Base-by-base conservation (phyloP, 2,329 filamentous ascomycete genomes). In the Cladosporium sp. region DNA sequence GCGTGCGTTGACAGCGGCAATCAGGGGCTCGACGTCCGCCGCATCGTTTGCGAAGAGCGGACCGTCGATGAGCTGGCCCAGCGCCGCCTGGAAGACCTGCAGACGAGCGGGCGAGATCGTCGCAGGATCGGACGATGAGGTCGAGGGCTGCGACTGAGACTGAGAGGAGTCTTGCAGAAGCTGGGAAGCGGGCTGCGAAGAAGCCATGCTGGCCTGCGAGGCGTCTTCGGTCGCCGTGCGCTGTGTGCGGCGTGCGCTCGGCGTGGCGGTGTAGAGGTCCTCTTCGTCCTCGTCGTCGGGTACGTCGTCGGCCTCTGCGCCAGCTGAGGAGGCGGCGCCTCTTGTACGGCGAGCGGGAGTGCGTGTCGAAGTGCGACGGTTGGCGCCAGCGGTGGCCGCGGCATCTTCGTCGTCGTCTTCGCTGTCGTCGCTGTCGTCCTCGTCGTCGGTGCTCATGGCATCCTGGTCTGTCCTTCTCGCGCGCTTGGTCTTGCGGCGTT, bases 11-110 rank as follows among this genome's bases (percentile, higher is more conserved):
- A 98, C 87, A 8, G 87, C 87, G 3, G 78, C 78, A 14, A 96
- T 78, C 32, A 98, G 78, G 22, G 81, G 81, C 57, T 84, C 81
- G 2, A 96, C 79, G 56, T 85, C 79, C 11, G 90, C 89, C 14
- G 85, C 83, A 63, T 97, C 93, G 56, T 95, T 88, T 32, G 85
- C 82, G 67, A 98, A 98, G n/a, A 98, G 70, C 10, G 82, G 78
- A 0, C 86, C 86, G 62, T 86, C 85, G 64, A 95, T 85, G 50
- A 98, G 77, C 62, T 89, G 86, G 19, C 93, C 93, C 3, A 98
- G 77, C 2, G 87, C 82, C 9, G 82, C 81, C 51, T 89, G 84
- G 83, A 98, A 98, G 1, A 82, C 73, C 5, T 80, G 74, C 22
- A 95, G 72, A 38, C 93, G 81, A 38, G 78, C 76, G 0, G 80